Conservation (phyloP, 2,329 filamentous ascomycete genomes). For the Helminthosporium solani region DNA sequence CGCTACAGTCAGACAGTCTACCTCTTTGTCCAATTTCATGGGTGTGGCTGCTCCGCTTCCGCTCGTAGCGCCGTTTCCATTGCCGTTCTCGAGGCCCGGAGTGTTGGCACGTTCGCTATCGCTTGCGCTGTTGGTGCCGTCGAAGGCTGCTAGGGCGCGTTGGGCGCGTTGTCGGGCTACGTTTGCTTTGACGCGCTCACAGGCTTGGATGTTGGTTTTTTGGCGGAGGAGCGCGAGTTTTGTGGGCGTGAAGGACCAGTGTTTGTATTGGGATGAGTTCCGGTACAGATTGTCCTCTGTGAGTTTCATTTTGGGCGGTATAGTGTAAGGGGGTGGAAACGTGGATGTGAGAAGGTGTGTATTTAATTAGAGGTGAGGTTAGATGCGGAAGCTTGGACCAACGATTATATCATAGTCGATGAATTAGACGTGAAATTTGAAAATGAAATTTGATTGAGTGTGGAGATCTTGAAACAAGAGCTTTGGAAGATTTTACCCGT, state of each 20-base stretch:
- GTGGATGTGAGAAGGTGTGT: neutral
- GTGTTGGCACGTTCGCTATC: constrained; percentile 19
- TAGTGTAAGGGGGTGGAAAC: neutral
- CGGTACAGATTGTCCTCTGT: constrained; percentile 91
- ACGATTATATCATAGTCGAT: neutral
- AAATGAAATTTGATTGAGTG: too few species aligned
- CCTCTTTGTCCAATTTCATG: constrained; percentile 47
- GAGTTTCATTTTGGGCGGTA: constrained; percentile 48
- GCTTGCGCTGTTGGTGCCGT: constrained; percentile 22
- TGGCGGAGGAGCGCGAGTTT: constrained; percentile 70
- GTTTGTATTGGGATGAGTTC: constrained; percentile 81
- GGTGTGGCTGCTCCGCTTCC: constrained; percentile 40
- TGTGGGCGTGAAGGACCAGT: constrained; percentile 86
- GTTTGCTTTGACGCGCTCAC: constrained; percentile 64
- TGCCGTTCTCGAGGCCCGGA: constrained; percentile 33
- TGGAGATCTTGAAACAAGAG: too few species aligned
- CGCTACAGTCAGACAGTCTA: constrained; percentile 78
- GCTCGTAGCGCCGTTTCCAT: constrained; percentile 14
- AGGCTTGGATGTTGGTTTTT: constrained; percentile 77
- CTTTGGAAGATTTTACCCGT: too few species aligned
- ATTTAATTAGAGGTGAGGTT: neutral
- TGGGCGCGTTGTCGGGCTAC: constrained; percentile 52
- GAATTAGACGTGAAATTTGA: too few species aligned
- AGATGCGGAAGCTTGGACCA: constrained; percentile 11
- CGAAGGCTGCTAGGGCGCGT: constrained; percentile 35